These are phyloP conservation scores for Magnaporthiopsis poae DNA, from an alignment of 2,329 filamentous ascomycete genomes.

Conservation along the genomic window DNA sequence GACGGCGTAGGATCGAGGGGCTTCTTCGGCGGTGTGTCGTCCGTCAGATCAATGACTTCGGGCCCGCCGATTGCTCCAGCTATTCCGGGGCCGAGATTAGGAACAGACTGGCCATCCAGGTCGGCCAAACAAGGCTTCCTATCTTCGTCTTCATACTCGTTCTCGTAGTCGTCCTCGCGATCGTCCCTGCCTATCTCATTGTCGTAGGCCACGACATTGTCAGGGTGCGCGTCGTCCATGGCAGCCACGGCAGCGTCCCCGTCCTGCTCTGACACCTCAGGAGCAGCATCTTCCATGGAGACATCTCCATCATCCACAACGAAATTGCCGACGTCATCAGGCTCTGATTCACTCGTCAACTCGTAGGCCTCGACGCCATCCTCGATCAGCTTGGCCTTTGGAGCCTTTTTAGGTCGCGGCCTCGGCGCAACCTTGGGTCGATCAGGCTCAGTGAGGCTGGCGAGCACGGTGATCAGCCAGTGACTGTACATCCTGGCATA, in stretches of 20 bases:
- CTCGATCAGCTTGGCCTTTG: slow-evolving; percentile 27
- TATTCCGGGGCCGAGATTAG: not conserved
- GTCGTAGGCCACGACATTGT: too few species aligned
- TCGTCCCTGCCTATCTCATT: too few species aligned
- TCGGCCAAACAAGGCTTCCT: not conserved
- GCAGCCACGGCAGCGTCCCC: too few species aligned
- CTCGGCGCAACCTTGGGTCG: not conserved
- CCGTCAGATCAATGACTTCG: slow-evolving; percentile 1
- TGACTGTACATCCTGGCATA: slow-evolving; percentile 45
- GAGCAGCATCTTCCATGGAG: not conserved
- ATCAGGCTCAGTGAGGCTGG: slow-evolving; percentile 7
- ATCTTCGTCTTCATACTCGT: not conserved
- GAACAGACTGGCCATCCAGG: not conserved
- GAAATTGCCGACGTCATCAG: slow-evolving; percentile 37
- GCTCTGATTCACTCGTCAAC: slow-evolving; percentile 35
- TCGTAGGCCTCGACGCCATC: slow-evolving; percentile 34
- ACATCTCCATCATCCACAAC: slow-evolving; percentile 31
- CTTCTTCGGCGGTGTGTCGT: not conserved
- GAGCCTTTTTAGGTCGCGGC: not conserved
- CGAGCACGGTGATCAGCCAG: slow-evolving; percentile 41
- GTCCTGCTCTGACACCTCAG: not conserved
- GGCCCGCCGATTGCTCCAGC: too few species aligned
- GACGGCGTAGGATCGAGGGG: not conserved
- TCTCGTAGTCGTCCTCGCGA: too few species aligned
- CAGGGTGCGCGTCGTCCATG: too few species aligned